A percentile compares a stretch with the other conserved stretches of the same genome.
These are phyloP conservation scores for Solanum rostratum DNA, from an alignment of 257 asterid species.

Conservation along the genomic window DNA sequence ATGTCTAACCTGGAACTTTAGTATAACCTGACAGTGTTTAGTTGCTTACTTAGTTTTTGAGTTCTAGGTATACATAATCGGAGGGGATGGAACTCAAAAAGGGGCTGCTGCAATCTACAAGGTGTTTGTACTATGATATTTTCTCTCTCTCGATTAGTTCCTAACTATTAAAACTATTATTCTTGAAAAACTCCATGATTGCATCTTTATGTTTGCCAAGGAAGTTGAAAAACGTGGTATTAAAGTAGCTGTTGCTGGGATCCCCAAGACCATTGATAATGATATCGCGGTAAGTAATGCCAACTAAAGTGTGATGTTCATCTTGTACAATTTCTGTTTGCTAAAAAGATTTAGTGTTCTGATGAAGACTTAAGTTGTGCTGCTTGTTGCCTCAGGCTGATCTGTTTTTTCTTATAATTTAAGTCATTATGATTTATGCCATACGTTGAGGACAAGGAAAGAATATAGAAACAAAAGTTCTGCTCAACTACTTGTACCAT, in stretches of 20 bases:
- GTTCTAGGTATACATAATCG: constrained; percentile 88
- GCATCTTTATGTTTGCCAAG: constrained; percentile 29
- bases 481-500: neutral
- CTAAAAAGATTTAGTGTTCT: neutral
- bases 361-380: neutral
- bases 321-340: constrained; percentile 1
- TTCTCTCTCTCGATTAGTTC: constrained; percentile 1
- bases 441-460: neutral
- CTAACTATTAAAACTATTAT: neutral
- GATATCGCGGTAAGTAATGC: constrained; percentile 72
- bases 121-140: constrained; percentile 25
- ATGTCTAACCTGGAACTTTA: neutral
- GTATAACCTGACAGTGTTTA: neutral
- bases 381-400: neutral
- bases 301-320: neutral
- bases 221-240: constrained; percentile 86
- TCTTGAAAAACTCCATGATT: neutral
- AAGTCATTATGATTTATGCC: neutral
- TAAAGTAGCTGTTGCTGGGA: constrained; percentile 86
- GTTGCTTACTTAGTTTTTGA: constrained; percentile 4
- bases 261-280: constrained; percentile 95
- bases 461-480: neutral
- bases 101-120: constrained; percentile 84
- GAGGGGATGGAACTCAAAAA: constrained; percentile 98
- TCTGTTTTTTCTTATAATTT: neutral